Conservation (phyloP, 1,284 basidiomycete genomes). For the Pseudozyma pruni region DNA sequence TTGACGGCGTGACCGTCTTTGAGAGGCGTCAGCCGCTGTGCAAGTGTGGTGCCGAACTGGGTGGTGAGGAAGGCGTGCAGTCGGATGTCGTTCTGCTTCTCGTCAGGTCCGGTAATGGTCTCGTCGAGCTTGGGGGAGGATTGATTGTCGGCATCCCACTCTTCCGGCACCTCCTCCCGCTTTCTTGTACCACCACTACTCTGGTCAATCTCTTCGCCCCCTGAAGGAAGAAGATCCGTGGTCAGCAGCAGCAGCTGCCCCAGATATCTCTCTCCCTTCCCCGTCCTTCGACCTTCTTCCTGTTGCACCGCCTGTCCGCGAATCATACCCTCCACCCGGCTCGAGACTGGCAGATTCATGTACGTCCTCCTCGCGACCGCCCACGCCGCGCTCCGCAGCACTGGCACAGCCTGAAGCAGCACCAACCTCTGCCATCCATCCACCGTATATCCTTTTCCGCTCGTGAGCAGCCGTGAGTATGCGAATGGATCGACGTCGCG, state of each 20-base stretch:
- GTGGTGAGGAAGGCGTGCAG: slow-evolving; percentile 15
- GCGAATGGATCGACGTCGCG: slow-evolving; percentile 20
- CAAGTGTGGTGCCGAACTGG: slow-evolving; percentile 4
- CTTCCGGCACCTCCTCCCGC: slow-evolving; percentile 1
- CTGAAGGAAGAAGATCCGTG: slow-evolving; percentile 9
- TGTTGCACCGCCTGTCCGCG: not conserved
- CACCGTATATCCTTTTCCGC: slow-evolving; percentile 2
- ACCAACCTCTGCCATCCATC: slow-evolving; percentile 35
- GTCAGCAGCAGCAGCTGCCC: slow-evolving; percentile 16
- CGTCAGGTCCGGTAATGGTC: not conserved
- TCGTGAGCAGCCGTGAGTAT: slow-evolving; percentile 2
- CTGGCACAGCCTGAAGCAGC: slow-evolving; percentile 14
- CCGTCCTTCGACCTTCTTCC: not conserved
- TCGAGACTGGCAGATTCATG: slow-evolving; percentile 30
- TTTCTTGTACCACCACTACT: not conserved
- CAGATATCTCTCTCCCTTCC: slow-evolving; percentile 1
- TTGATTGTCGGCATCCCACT: slow-evolving; percentile 17
- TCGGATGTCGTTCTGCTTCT: slow-evolving; percentile 1
- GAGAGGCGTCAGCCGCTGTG: slow-evolving; percentile 8
- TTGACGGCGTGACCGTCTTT: slow-evolving; percentile 20
- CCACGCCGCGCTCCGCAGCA: slow-evolving; percentile 25
- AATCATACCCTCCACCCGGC: not conserved
- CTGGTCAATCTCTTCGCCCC: too few relatives aligned
- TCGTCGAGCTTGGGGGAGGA: too few relatives aligned
- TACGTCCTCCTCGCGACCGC: slow-evolving; percentile 25